Percentiles rank a stretch among this genome's conserved stretches.
phyloP scores from a whole-genome alignment of 2,329 filamentous ascomycete species.

The Ilyonectria mors-panacis region DNA sequence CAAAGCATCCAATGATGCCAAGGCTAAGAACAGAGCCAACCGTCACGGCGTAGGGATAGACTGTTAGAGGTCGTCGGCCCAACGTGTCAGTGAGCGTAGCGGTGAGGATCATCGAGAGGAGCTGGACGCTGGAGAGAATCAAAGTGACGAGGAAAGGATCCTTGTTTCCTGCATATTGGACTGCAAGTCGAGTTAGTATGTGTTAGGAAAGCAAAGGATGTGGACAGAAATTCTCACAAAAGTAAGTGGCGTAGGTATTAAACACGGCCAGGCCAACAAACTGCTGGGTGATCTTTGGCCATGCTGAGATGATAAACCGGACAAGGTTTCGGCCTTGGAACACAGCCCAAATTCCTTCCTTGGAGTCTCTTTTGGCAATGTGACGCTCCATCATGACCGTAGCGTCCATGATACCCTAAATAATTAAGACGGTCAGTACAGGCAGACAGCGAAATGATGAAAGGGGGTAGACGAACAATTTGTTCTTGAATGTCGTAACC shows the following conservation, averaged over 20 bases:
- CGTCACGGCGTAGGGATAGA: constrained; percentile 31
- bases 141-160: constrained; percentile 36
- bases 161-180: constrained; percentile 36
- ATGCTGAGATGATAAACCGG: constrained; percentile 31
- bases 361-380: constrained; percentile 19
- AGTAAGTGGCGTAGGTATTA: constrained; percentile 37
- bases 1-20: constrained; percentile 36
- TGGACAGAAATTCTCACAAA: constrained; percentile 8
- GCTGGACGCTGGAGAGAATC: constrained; percentile 28
- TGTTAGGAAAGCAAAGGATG: neutral
- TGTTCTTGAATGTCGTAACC: constrained; percentile 34
- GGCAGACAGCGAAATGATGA: too few relatives aligned
- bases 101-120: constrained; percentile 32
- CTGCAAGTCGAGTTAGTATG: neutral
- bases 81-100: constrained; percentile 30
- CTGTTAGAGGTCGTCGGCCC: constrained; percentile 29
- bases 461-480: constrained; percentile 1
- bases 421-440: neutral
- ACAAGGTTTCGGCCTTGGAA: constrained; percentile 34
- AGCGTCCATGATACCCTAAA: constrained; percentile 28
- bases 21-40: constrained; percentile 30
- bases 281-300: constrained; percentile 36
- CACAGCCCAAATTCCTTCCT: constrained; percentile 26
- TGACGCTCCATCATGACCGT: constrained; percentile 32
- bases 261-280: constrained; percentile 35